Evolutionary conservation across 1,284 basidiomycete genomes (phyloP), one percentile per base, ranked within the genome.

Genomic region (Athelia sp.): DNA sequence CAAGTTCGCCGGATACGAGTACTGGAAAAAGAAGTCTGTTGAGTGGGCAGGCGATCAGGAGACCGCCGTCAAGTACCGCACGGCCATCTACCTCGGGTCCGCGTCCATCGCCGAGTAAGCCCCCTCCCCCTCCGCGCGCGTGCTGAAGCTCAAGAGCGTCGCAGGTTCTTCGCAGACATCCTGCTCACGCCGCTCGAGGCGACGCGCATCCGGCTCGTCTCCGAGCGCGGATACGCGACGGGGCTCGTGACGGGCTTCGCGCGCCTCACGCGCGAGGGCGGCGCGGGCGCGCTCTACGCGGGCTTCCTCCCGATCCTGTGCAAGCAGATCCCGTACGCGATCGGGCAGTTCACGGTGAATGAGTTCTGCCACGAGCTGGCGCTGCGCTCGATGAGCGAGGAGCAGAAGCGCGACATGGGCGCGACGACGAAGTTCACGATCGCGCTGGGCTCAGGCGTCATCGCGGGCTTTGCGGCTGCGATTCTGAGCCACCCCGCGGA

Each of bases 311-410:
- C 93, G 4, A 93, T 96, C 53, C 72, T 95, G 9, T 88, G 79
- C 82, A 95, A 94, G 84, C 90, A 93, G 68, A 87, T 93, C 45
- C 89, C 90, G 0, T 93, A 90, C 63, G 89, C 92, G 13, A 85
- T 94, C 52, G 90, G 89, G 24, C 86, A 89, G 67, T 91, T 92
- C 67, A 90, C 87, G 0, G 87, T 92, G 50, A 95, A 96, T 71
- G 93, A 97, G 66, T 81, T 84, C 66, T 87, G 84, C 59, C 91
- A 93, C 65, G 91, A 95, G 62, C 64, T 82, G 43, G 85, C 83
- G 32, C 87, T 84, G 66, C 81, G 84, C 26, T 69, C 64, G 50
- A 82, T 93, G 75, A 79, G 83, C 2, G 78, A 85, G 49, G 85
- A 91, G 55, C 78, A 76, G 21, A 79, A 78, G 54, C 73, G 63